Evolutionary conservation across 768 basidiomycete species (phyloP), one percentile per base, ranked within the genome.

Genomic region (Termitomyces sp.): DNA sequence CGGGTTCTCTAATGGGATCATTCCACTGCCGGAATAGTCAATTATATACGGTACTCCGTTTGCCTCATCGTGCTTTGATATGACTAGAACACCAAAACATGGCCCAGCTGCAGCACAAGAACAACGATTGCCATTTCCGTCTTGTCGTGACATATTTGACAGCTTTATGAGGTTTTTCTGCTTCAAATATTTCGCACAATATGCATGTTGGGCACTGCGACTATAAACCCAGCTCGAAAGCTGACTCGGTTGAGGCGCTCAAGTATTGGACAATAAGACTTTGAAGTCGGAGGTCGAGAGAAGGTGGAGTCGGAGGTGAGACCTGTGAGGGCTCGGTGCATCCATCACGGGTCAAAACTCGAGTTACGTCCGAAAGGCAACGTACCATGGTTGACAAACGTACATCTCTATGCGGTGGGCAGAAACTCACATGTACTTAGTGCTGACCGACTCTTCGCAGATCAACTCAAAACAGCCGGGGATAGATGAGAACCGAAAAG

Each of bases 11-110:
- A 46, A 37, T 32, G 35, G 49, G 42, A 53, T 46, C 51, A 56
- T 56, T 47, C 54, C 38, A 49, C n/a, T n/a, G n/a, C n/a, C n/a
- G n/a, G 54, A 56, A 56, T 55, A 48, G 54, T 29, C 45, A 55
- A 40, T 10, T 41, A 21, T 19, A 21, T 29, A 29, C 7, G 7
- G 29, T 29, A 32, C n/a, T 17, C 32, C 23, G 27, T n/a, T 25
- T 21, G 32, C 34, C 27, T 43, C 29, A 27, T 27, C 27, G 3
- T 21, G 17, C 43, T 29, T 45, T 17, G 9, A 27, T 14, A 25
- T 25, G 25, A 11, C n/a, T 19, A 25, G 14, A 25, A 35, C n/a
- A 38, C 17, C 34, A 37, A 27, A 16, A 35, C 44, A 29, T 45
- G n/a, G 27, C 44, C 41, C 29, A 7, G 29, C 29, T 7, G n/a